These are phyloP conservation scores for Plasmopara muralis DNA, from an alignment of 352 stramenopile genomes.

Conservation along the genomic window DNA sequence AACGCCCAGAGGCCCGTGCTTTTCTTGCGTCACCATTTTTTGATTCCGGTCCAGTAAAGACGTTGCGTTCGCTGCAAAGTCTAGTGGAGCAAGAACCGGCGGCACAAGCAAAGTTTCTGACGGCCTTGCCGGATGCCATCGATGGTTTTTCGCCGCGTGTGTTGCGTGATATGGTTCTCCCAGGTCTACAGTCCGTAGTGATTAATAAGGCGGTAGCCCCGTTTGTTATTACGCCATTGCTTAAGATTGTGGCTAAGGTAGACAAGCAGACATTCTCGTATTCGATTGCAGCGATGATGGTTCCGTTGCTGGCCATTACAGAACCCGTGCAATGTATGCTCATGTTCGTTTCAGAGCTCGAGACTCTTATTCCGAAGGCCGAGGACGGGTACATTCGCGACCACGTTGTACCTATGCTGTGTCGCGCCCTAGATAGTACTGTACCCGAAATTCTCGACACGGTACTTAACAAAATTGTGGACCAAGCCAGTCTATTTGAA, in stretches of 20 bases:
- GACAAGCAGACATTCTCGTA: slow-evolving; percentile 80
- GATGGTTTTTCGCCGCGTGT: slow-evolving; percentile 72
- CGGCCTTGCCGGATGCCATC: slow-evolving; percentile 59
- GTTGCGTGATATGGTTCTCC: slow-evolving; percentile 81
- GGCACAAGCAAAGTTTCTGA: slow-evolving; percentile 76
- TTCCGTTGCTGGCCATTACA: slow-evolving; percentile 70
- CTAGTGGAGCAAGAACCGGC: slow-evolving; percentile 79
- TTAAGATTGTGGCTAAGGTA: slow-evolving; percentile 84
- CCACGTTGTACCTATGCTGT: slow-evolving; percentile 84
- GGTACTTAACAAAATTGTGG: slow-evolving; percentile 84
- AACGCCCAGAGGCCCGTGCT: slow-evolving; percentile 59
- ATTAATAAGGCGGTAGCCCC: slow-evolving; percentile 85
- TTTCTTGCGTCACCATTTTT: slow-evolving; percentile 85
- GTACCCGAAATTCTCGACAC: slow-evolving; percentile 83
- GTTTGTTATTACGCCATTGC: slow-evolving; percentile 82
- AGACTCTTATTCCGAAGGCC: slow-evolving; percentile 75
- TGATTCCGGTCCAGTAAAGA: slow-evolving; percentile 82
- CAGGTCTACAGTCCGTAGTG: slow-evolving; percentile 63
- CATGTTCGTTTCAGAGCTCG: slow-evolving; percentile 84
- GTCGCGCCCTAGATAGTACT: slow-evolving; percentile 71
- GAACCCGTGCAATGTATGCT: slow-evolving; percentile 87
- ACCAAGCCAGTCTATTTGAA: slow-evolving; percentile 82
- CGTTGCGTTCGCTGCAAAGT: slow-evolving; percentile 66
- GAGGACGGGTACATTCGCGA: slow-evolving; percentile 87
- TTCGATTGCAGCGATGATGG: slow-evolving; percentile 76